A percentile compares a stretch with the other conserved stretches of the same genome.
phyloP scores from a whole-genome alignment of 257 asterid species.

The Avicennia marina region DNA sequence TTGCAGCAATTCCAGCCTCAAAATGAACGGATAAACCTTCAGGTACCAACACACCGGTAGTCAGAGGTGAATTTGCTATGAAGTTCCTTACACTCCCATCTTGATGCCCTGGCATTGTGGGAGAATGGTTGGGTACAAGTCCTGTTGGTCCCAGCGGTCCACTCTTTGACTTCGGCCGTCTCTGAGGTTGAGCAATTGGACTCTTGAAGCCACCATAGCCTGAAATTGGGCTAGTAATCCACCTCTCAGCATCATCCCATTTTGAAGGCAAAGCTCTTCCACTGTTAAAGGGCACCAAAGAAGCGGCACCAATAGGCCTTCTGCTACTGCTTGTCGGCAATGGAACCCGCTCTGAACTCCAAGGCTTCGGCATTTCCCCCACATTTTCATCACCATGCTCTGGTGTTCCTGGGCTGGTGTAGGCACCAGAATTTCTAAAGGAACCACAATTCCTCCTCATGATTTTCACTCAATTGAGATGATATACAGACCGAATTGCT shows the following conservation, averaged over 20 bases:
- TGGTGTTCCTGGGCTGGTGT: slow-evolving; percentile 67
- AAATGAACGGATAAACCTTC: slow-evolving; percentile 25
- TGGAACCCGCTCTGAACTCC: slow-evolving; percentile 65
- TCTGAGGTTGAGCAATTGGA: slow-evolving; percentile 30
- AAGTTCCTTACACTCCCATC: slow-evolving; percentile 18
- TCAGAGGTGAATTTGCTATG: slow-evolving; percentile 24
- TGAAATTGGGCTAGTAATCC: slow-evolving; percentile 69
- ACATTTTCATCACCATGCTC: slow-evolving; percentile 40
- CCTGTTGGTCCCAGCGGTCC: slow-evolving; percentile 64
- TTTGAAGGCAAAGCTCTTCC: slow-evolving; percentile 69
- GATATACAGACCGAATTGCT: slow-evolving; percentile 18
- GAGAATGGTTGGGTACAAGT: slow-evolving; percentile 32
- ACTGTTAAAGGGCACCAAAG: slow-evolving; percentile 55
- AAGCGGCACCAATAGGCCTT: slow-evolving; percentile 37
- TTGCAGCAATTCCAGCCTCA: slow-evolving; percentile 13
- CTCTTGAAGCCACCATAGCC: slow-evolving; percentile 34
- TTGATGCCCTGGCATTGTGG: slow-evolving; percentile 18
- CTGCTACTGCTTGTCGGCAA: slow-evolving; percentile 25
- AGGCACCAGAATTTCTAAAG: slow-evolving; percentile 45
- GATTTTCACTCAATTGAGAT: slow-evolving; percentile 15
- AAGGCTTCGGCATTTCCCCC: slow-evolving; percentile 40
- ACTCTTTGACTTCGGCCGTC: slow-evolving; percentile 59
- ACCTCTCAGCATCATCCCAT: slow-evolving; percentile 86
- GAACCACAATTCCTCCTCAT: slow-evolving; percentile 41
- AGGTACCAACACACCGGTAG: slow-evolving; percentile 29